phyloP scores from a whole-genome alignment of 2,329 filamentous ascomycete species.

The Drechslerella dactyloides region DNA sequence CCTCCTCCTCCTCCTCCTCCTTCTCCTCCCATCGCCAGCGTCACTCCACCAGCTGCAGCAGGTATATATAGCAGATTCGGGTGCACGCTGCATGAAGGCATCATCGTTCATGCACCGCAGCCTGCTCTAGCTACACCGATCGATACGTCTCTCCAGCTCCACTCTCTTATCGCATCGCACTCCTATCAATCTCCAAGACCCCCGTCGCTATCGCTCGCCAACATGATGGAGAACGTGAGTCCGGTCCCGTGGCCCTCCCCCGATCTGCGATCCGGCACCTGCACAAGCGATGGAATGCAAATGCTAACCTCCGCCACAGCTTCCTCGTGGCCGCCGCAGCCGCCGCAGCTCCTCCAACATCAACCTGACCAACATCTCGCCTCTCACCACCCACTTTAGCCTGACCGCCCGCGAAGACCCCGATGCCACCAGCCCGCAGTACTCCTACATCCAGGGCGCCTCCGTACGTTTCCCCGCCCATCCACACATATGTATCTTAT shows the following conservation, averaged over 20 bases:
- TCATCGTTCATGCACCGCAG: too few species aligned
- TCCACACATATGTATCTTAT: background rate
- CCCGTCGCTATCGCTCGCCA: background rate
- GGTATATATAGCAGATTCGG: background rate
- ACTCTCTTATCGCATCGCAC: too few species aligned
- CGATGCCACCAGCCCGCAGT: slow-evolving; percentile 57
- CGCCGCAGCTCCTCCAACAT: slow-evolving; percentile 65
- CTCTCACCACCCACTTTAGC: slow-evolving; percentile 68
- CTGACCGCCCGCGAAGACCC: slow-evolving; percentile 64
- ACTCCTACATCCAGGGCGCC: slow-evolving; percentile 51
- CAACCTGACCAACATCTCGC: slow-evolving; percentile 69
- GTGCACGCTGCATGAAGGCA: too few species aligned
- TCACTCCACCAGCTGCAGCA: slow-evolving; percentile 17
- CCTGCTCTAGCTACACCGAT: too few species aligned
- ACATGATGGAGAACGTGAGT: slow-evolving; percentile 46
- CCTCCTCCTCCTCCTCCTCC: background rate
- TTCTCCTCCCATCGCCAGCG: background rate
- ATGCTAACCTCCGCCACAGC: slow-evolving; percentile 2
- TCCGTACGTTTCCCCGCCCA: slow-evolving; percentile 35
- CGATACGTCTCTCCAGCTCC: too few species aligned
- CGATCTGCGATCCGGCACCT: slow-evolving; percentile 23
- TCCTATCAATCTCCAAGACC: background rate
- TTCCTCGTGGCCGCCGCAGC: slow-evolving; percentile 43
- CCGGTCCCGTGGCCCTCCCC: slow-evolving; percentile 19
- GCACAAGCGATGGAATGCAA: slow-evolving; percentile 1